Evolutionary conservation across 176 grass and related monocot species (phyloP).

Genomic region (Musa schizocarpa): DNA sequence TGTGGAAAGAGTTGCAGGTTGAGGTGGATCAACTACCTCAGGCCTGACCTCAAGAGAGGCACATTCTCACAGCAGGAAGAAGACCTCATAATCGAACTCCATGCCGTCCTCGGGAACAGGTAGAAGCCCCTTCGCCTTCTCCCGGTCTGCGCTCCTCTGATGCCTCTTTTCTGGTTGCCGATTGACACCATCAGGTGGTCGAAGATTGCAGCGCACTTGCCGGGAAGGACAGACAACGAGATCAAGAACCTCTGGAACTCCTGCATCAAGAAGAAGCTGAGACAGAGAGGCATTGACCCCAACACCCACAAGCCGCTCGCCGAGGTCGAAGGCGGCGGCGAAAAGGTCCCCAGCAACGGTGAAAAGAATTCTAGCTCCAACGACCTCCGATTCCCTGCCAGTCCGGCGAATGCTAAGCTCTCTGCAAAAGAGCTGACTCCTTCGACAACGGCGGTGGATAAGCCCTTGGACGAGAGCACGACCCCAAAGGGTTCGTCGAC

Average conservation of each 20-base stretch:
- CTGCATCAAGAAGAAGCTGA: slow-evolving; percentile 51
- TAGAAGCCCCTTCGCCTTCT: slow-evolving; percentile 10
- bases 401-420: neutral
- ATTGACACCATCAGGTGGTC: slow-evolving; percentile 34
- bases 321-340: slow-evolving; percentile 15
- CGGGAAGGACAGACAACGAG: slow-evolving; percentile 58
- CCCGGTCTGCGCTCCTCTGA: neutral
- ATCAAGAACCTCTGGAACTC: slow-evolving; percentile 67
- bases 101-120: slow-evolving; percentile 52
- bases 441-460: slow-evolving; percentile 1
- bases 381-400: neutral
- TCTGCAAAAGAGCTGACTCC: neutral
- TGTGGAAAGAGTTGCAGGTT: slow-evolving; percentile 23
- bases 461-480: slow-evolving; percentile 28
- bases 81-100: slow-evolving; percentile 22
- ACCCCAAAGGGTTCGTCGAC: slow-evolving; percentile 21
- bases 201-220: slow-evolving; percentile 47
- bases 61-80: slow-evolving; percentile 25
- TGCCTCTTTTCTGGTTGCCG: neutral
- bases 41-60: slow-evolving; percentile 22
- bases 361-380: neutral
- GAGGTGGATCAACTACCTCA: slow-evolving; percentile 25
- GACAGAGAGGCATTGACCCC: slow-evolving; percentile 48
- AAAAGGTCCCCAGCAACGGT: slow-evolving; percentile 24
- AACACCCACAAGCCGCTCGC: slow-evolving; percentile 45